phyloP scores from a whole-genome alignment of 495 filamentous ascomycete species.

The Niebla homalea region DNA sequence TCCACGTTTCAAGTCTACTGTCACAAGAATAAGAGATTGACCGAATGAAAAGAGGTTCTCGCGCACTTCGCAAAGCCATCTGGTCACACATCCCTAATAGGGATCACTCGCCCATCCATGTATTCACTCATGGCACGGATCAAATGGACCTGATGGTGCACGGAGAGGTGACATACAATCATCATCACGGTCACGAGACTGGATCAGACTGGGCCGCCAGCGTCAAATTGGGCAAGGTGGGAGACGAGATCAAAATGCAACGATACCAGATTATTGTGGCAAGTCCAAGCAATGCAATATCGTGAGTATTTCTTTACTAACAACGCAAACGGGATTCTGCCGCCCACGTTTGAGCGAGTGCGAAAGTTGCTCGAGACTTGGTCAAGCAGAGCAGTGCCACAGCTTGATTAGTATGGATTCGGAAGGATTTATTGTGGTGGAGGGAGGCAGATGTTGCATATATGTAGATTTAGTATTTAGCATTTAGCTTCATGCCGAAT shows the following conservation, averaged over 20 bases:
- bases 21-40: background rate
- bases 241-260: constrained; percentile 1
- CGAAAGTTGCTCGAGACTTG: background rate
- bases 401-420: too few species aligned
- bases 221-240: constrained; percentile 3
- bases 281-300: background rate
- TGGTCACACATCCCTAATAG: constrained; percentile 8
- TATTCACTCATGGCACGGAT: constrained; percentile 8
- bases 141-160: constrained; percentile 5
- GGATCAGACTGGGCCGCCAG: constrained; percentile 4
- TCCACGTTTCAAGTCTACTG: background rate
- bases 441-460: too few species aligned
- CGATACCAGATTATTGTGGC: constrained; percentile 9
- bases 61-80: constrained; percentile 4
- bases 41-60: background rate
- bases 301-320: too few species aligned
- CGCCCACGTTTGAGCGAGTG: background rate
- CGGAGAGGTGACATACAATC: constrained; percentile 5
- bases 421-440: too few species aligned
- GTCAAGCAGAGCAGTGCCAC: background rate
- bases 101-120: constrained; percentile 7
- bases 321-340: background rate
- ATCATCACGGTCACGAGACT: constrained; percentile 7
- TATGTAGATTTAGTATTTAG: too few species aligned
- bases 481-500: too few species aligned